Evolutionary conservation across 495 filamentous ascomycete genomes (phyloP).

Genomic region (Bacidia gigantensis): DNA sequence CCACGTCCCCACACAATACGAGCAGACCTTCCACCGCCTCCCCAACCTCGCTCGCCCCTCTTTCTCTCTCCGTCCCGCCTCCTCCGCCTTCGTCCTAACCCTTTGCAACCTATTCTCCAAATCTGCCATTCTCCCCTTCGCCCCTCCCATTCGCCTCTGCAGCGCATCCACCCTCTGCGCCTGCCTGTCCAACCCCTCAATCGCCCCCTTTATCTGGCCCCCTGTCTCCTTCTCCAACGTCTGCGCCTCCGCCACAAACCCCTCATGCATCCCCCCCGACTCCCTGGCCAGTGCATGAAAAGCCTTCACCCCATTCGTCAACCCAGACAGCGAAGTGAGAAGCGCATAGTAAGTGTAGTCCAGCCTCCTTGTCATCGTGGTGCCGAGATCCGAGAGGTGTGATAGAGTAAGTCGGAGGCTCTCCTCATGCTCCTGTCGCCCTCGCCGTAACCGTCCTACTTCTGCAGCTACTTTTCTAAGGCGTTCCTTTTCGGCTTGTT

Average conservation of each 20-base stretch:
- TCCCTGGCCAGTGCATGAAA: constrained; percentile 32
- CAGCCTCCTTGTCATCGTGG: constrained; percentile 49
- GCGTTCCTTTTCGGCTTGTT: constrained; percentile 23
- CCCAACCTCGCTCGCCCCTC: constrained; percentile 17
- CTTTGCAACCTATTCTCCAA: constrained; percentile 8
- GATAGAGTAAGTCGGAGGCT: constrained; percentile 28
- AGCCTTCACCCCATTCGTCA: not conserved
- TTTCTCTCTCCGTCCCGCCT: constrained; percentile 5
- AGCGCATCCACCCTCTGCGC: constrained; percentile 72
- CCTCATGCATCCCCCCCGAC: constrained; percentile 48
- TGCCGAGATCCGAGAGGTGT: constrained; percentile 27
- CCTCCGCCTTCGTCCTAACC: constrained; percentile 12
- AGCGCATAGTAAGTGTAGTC: constrained; percentile 55
- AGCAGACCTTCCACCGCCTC: constrained; percentile 22
- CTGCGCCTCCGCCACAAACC: constrained; percentile 48
- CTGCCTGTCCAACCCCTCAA: constrained; percentile 50
- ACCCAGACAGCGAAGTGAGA: constrained; percentile 29
- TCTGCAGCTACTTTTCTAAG: constrained; percentile 21
- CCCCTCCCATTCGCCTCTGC: constrained; percentile 31
- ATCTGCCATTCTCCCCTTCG: constrained; percentile 13
- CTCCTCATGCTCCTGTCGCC: constrained; percentile 25
- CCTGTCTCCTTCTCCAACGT: constrained; percentile 45
- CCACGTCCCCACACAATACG: constrained; percentile 25
- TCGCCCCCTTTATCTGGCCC: constrained; percentile 56
- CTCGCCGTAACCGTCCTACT: constrained; percentile 22